Evolutionary conservation across 176 grass and related monocot genomes (phyloP), one percentile per base, ranked within the genome.

Genomic region (Paspalum notatum): DNA sequence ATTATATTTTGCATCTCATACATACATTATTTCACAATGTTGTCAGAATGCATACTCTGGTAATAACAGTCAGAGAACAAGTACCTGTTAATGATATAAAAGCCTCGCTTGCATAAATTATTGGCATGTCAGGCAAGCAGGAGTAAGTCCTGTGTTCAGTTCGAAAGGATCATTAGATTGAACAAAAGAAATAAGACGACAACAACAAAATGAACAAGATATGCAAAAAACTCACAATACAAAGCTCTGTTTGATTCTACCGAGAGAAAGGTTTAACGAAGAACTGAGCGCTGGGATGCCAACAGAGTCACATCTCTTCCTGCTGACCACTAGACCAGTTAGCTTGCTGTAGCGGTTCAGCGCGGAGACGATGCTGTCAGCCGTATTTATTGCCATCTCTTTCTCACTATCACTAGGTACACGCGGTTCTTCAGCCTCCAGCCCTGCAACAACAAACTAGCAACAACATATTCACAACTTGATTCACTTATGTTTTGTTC

Each of bases 231-330:
- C 96, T 99, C 92, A 99, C 96, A 99, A 82, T 82, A 99, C 81
- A 91, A 99, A 99, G 80, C 90, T 93, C 37, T 99, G 89, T 84
- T 99, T 99, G 84, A 99, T 99, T 99, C 96, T 94, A 95, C 93
- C 90, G 48, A 99, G 96, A 81, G 92, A 90, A 52, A 95, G 86
- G 75, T 82, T 82, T 76, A 99, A 85, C 5, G 88, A 99, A 39
- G 96, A 95, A 75, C 86, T 93, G 78, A 99, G 84, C 59, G 86
- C 84, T 27, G 79, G 74, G 69, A 95, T 88, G 79, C 86, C 87
- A 81, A 81, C 80, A 21, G 84, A 84, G 80, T 53, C 59, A 5
- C 90, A 91, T 91, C 90, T 87, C 76, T 91, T 87, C 50, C 77
- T 74, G 73, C 90, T 83, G 53, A 99, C 92, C 81, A 93, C 89